A percentile compares a stretch with the other conserved stretches of the same genome.
phyloP scores from a whole-genome alignment of 495 filamentous ascomycete species.

The Parachaetomium inaequale region DNA sequence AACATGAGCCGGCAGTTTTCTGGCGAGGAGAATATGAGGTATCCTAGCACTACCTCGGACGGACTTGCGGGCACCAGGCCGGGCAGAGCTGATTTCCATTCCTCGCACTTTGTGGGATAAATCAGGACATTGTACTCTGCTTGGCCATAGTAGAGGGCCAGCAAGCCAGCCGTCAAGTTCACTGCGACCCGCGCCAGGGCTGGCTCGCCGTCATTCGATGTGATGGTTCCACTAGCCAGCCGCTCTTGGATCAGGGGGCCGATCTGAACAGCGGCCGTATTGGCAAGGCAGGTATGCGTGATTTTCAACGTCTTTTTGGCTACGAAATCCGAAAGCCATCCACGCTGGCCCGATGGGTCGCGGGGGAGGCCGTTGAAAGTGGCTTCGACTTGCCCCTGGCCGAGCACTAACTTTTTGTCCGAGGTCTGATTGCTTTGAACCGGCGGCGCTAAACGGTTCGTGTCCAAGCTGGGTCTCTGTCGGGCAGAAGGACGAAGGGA shows the following conservation, averaged over 20 bases:
- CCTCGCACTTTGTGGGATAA: constrained; percentile 39
- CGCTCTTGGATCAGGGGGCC: constrained; percentile 1
- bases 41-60: constrained; percentile 30
- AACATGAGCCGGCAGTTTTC: constrained; percentile 22
- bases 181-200: constrained; percentile 30
- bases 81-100: constrained; percentile 32
- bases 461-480: background rate
- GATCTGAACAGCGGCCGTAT: constrained; percentile 22
- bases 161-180: constrained; percentile 30
- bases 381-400: constrained; percentile 23
- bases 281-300: constrained; percentile 30
- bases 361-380: constrained; percentile 35
- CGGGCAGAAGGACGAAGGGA: constrained; percentile 22
- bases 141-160: constrained; percentile 32
- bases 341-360: constrained; percentile 13
- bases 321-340: constrained; percentile 39
- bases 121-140: constrained; percentile 38
- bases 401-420: constrained; percentile 31
- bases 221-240: constrained; percentile 23
- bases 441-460: no score
- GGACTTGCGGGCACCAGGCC: constrained; percentile 22
- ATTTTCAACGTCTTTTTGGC: constrained; percentile 33
- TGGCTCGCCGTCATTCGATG: constrained; percentile 15
- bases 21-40: constrained; percentile 34
- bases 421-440: constrained; percentile 21